Base-by-base conservation (phyloP, 208 protist species). In the Trypanosoma lewisi region DNA sequence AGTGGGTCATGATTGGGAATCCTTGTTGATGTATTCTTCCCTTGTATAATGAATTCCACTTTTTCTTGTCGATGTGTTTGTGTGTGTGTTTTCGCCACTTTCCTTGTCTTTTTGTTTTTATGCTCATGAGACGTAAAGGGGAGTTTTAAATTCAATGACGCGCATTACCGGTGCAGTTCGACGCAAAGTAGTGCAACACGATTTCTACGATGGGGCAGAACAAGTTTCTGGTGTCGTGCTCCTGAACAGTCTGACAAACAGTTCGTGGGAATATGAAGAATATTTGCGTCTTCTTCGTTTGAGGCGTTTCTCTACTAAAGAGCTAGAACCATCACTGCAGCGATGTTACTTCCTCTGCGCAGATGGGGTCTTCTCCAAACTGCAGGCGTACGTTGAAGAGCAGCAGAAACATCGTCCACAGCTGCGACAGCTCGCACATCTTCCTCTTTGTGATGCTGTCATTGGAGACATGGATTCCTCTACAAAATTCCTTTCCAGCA, bases 301-400 rank as follows among this genome's bases (percentile, higher is more conserved):
- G 9, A 61, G 79, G 33, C 74, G 82, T 3, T 71, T 58, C 28
- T 44, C 36, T 23, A 0, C 28, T 34, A 6, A 69, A n/a, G 45
- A n/a, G 17, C 47, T 33, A 53, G 44, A 49, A 51, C 4, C 0
- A 21, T 37, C 48, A 0, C 12, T 12, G 1, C 19, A 12, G 1
- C 52, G 23, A 25, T 88, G 80, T 53, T 86, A 83, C 56, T 93
- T 89, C 52, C 45, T 93, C 28, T 93, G 86, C 49, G 80, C 72
- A 0, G 86, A 93, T 65, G 86, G 86, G 11, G 82, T 78, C 12
- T 93, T 84, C 58, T 51, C 57, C 7, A 48, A 64, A 7, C 45
- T 92, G 42, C 37, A 48, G 42, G 42, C 47, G n/a, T 85, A 85
- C 30, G 39, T 69, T 11, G 41, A 39, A 2, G 34, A 50, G 19